Percentiles rank a stretch among this genome's conserved stretches.
Conservation (phyloP, 1,284 basidiomycete species). For the Gomphus sp. region DNA sequence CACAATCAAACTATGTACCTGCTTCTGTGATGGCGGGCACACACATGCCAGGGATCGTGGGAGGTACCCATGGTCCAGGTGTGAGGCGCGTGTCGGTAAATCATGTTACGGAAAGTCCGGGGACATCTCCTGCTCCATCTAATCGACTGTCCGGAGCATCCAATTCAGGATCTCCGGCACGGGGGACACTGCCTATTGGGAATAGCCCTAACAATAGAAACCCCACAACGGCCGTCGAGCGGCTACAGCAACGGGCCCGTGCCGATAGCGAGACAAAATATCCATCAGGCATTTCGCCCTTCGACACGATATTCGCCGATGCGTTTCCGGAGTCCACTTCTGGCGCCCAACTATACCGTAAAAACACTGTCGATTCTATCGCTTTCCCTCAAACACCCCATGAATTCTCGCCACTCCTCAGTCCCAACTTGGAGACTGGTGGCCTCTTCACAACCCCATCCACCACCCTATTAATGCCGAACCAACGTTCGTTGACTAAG, state of each 20-base stretch:
- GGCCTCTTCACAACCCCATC: background rate
- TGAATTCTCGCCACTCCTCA: constrained; percentile 3
- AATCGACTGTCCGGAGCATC: background rate
- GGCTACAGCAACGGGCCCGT: background rate
- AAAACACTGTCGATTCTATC: background rate
- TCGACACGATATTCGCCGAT: background rate
- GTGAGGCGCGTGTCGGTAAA: background rate
- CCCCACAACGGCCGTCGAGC: background rate
- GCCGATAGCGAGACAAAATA: background rate
- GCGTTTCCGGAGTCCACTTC: background rate
- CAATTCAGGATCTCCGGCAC: background rate
- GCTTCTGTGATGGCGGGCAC: background rate
- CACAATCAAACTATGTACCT: background rate
- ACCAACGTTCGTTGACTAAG: background rate
- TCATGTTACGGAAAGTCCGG: background rate
- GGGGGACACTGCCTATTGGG: background rate
- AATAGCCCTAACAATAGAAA: background rate
- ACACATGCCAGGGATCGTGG: background rate
- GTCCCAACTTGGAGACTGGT: background rate
- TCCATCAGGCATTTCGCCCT: background rate
- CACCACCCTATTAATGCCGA: background rate
- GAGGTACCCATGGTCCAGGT: background rate
- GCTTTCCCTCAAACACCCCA: constrained; percentile 5
- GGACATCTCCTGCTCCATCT: background rate
- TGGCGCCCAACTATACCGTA: background rate